Percentiles rank a stretch among this genome's conserved stretches.
These are phyloP conservation scores for Penicillium janthinellum DNA, from an alignment of 2,329 filamentous ascomycete genomes.

Conservation along the genomic window DNA sequence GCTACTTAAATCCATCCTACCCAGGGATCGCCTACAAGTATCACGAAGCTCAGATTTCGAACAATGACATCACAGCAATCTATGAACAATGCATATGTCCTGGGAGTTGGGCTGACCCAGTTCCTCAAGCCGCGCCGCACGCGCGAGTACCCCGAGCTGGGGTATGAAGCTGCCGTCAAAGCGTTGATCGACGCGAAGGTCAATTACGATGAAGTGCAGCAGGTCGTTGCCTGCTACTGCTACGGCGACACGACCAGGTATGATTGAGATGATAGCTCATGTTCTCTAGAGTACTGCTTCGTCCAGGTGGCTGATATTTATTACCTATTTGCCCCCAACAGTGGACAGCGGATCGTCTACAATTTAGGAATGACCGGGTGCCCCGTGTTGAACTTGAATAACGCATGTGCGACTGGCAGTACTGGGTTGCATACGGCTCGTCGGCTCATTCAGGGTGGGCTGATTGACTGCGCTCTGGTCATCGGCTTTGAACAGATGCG, in stretches of 20 bases:
- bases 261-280: background rate
- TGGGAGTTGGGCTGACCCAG: conserved; percentile 97
- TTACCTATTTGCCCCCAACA: conserved; percentile 44
- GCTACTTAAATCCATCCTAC: background rate
- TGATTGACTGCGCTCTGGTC: conserved; percentile 85
- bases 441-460: conserved; percentile 75
- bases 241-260: conserved; percentile 80
- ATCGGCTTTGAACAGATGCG: conserved; percentile 99
- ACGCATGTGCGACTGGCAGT: conserved; percentile 93
- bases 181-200: conserved; percentile 75
- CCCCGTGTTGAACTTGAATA: conserved; percentile 97
- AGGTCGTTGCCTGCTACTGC: conserved; percentile 92
- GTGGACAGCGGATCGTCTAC: conserved; percentile 1
- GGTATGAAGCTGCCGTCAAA: conserved; percentile 88
- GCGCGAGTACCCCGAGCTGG: conserved; percentile 79
- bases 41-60: background rate
- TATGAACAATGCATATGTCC: conserved; percentile 66
- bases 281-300: background rate
- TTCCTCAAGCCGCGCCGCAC: conserved; percentile 96
- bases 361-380: conserved; percentile 82
- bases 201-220: conserved; percentile 93
- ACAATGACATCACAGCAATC: conserved; percentile 3
- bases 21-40: background rate
- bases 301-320: background rate
- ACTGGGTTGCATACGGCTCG: conserved; percentile 83